These are phyloP conservation scores for Neurospora sp. DNA, from an alignment of 495 filamentous ascomycete species.

Conservation along the genomic window DNA sequence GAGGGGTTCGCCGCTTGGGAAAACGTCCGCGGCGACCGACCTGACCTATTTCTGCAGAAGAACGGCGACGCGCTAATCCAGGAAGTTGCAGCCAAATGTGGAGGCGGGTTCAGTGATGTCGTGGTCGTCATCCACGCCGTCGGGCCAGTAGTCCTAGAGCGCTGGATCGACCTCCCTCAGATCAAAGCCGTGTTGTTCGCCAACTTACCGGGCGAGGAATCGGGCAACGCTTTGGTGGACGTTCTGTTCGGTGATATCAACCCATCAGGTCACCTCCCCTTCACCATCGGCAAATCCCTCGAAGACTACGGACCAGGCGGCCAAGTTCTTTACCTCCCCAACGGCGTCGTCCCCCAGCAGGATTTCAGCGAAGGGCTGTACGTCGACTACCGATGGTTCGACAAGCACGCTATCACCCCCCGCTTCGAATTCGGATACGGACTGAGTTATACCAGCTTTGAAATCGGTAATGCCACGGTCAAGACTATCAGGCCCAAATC, in stretches of 20 bases:
- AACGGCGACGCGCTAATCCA: conserved; percentile 64
- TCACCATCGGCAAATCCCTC: conserved; percentile 74
- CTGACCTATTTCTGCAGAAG: conserved; percentile 68
- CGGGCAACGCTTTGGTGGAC: conserved; percentile 74
- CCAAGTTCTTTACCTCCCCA: conserved; percentile 64
- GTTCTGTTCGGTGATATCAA: conserved; percentile 79
- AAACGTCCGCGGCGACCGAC: conserved; percentile 70
- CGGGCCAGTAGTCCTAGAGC: conserved; percentile 75
- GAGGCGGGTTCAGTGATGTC: conserved; percentile 51
- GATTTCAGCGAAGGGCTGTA: conserved; percentile 67
- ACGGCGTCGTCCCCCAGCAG: conserved; percentile 69
- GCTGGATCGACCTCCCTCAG: conserved; percentile 70
- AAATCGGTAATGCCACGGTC: conserved; percentile 51
- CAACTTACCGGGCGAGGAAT: conserved; percentile 84
- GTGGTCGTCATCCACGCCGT: conserved; percentile 87
- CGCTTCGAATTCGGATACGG: conserved; percentile 74
- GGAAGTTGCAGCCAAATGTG: conserved; percentile 61
- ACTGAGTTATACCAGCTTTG: conserved; percentile 71
- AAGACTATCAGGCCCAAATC: conserved; percentile 45
- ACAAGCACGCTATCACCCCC: conserved; percentile 56
- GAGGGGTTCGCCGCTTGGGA: conserved; percentile 56
- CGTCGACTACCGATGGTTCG: conserved; percentile 88
- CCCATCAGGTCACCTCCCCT: conserved; percentile 79
- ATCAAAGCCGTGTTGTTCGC: conserved; percentile 79
- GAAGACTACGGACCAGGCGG: conserved; percentile 76